Evolutionary conservation across 1,139 yeast species (phyloP), one percentile per base, ranked within the genome.

Genomic region (Sugiyamaella neomexicana): DNA sequence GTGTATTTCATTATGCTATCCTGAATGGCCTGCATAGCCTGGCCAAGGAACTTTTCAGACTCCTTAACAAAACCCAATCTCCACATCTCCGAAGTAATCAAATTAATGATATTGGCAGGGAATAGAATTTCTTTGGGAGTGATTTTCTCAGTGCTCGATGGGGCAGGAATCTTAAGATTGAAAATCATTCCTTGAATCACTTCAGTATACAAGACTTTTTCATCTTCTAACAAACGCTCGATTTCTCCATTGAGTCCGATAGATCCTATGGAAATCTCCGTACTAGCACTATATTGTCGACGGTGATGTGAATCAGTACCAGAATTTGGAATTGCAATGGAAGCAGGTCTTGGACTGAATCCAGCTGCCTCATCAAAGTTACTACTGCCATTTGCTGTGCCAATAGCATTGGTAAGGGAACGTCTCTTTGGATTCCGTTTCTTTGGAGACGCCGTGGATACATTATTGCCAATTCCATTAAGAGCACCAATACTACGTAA

Each of bases 71-170:
- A 80, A 1, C 99, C 98, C 56, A 91, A 78, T 72, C 98, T 82
- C 99, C 99, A 93, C 99, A 93, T 90, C 71, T 95, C 99, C 65
- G 96, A 86, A 59, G 93, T 79, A 44, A 93, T 86, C 61, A 95
- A 86, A 64, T 93, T 91, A 65, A 93, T 85, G 59, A 93, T 89
- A 75, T 97, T 85, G 1, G 98, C 95, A 42, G 99, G 99, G 83
- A 90, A 93, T 53, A 93, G 78, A 37, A 93, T 96, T 71, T 95
- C 99, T 70, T 91, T 89, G 66, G 90, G 80, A 13, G 95, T 84
- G 61, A 89, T 78, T 67, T 86, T 90, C 51, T 90, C 89, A 16
- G 82, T 82, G 62, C 88, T 88, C 55, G 91, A 85, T 27, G 95
- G 89, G 16, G 82, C 80, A 43, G 99, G 98, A 54, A 91, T 83